phyloP scores from a whole-genome alignment of 139 green algal genomes.

The Chlamydomonas sphaeroides region DNA sequence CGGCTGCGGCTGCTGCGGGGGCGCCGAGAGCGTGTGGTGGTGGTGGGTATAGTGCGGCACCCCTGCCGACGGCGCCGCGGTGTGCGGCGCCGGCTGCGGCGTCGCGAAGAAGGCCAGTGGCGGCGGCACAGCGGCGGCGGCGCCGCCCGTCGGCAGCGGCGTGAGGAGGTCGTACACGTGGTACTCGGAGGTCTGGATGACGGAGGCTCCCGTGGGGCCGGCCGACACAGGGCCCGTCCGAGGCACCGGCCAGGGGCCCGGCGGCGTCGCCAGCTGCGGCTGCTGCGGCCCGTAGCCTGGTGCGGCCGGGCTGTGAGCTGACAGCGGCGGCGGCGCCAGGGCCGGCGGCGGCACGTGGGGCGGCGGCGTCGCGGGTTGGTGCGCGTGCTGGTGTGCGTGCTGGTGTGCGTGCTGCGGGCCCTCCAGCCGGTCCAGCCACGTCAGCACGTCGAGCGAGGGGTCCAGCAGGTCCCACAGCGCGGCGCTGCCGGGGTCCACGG shows the following conservation, averaged over 20 bases:
- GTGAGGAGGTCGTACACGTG: slow-evolving; percentile 32
- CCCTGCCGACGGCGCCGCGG: not conserved
- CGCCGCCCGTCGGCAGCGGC: slow-evolving; percentile 11
- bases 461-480: slow-evolving; percentile 45
- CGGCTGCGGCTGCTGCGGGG: no score
- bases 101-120: not conserved
- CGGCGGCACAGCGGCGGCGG: not conserved
- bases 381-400: not conserved
- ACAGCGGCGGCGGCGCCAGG: not conserved
- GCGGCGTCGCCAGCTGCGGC: no score
- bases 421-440: slow-evolving; percentile 27
- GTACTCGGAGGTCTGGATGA: slow-evolving; percentile 28
- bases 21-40: not conserved
- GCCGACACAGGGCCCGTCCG: not conserved
- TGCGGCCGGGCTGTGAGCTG: not conserved
- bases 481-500: not conserved
- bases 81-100: not conserved
- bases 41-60: not conserved
- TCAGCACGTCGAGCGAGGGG: slow-evolving; percentile 26
- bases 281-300: no score
- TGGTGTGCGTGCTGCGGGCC: not conserved
- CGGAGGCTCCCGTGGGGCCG: not conserved
- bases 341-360: no score
- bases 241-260: not conserved
- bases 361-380: no score